Conservation (phyloP, 2,329 filamentous ascomycete genomes). For the Orbilia ellipsospora region DNA sequence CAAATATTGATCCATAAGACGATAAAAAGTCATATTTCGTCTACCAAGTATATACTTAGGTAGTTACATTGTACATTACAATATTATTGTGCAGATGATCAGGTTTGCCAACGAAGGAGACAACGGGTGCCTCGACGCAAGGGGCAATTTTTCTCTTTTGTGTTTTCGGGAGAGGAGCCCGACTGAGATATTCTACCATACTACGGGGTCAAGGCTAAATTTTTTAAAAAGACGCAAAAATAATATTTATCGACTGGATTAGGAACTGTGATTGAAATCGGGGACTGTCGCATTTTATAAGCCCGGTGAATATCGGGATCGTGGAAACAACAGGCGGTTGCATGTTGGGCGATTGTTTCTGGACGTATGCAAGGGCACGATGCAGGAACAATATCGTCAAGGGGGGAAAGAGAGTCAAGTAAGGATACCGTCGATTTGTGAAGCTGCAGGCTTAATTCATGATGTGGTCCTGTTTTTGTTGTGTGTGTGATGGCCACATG, state of each 20-base stretch:
- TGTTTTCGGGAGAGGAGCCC: slow-evolving; percentile 25
- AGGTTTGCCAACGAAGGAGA: no score
- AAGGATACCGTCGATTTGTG: not conserved
- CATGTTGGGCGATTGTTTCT: slow-evolving; percentile 3
- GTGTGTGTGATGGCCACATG: slow-evolving; percentile 53
- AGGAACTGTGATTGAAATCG: slow-evolving; percentile 49
- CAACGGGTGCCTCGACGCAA: slow-evolving; percentile 11
- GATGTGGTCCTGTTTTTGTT: no score
- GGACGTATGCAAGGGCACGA: slow-evolving; percentile 36
- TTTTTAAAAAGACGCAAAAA: slow-evolving; percentile 6
- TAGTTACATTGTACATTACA: no score
- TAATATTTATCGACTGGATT: slow-evolving; percentile 32
- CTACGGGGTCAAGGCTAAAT: slow-evolving; percentile 21
- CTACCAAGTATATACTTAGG: no score
- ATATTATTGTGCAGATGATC: no score
- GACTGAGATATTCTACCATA: slow-evolving; percentile 22
- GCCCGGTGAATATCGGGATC: slow-evolving; percentile 20
- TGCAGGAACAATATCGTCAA: slow-evolving; percentile 21
- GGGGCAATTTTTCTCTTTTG: slow-evolving; percentile 18
- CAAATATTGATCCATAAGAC: no score
- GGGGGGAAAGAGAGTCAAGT: slow-evolving; percentile 34
- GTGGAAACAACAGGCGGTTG: slow-evolving; percentile 5
- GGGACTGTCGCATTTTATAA: not conserved
- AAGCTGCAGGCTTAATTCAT: no score
- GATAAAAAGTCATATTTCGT: no score